Base-by-base conservation (phyloP, 352 stramenopile species). In the Pythium rishiriense region DNA sequence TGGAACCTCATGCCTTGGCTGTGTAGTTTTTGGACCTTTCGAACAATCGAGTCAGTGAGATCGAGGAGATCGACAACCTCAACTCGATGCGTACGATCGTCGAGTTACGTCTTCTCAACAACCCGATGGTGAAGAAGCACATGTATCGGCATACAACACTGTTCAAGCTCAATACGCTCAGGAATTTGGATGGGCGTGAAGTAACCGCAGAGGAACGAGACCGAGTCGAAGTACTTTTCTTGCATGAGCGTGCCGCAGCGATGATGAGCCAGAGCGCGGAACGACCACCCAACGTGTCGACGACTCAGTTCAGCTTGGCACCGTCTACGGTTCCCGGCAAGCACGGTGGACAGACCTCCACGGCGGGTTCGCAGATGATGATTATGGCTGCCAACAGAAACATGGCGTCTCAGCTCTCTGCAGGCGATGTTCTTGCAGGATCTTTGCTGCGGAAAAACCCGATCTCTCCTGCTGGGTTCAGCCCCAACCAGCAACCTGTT, bases 21-120 rank as follows among this genome's bases (percentile, higher is more conserved):
- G 6, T 45, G 21, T 45, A 93, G 84, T 73, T 70, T 28, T 70
- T 97, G 1, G 75, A 93, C 58, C 52, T 94, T 1, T 90, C 79
- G 9, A 91, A 83, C 61, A 97, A 97, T 58, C 76, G 88, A 0
- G 24, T 97, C 0, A 45, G 58, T 1, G 88, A 96, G 35, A 57
- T 96, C n/a, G 83, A 88, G 21, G 88, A 97, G 47, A 53, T 96
- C 21, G 88, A 96, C 8, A 88, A 81, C 25, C 69, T 96, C 15
- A 64, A 60, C 0, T 37, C 67, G 5, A 29, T 92, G 17, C 74
- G 83, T 2, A 85, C 81, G n/a, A 59, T 97, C 24, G 35, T 81
- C 8, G 82, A 94, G 29, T 62, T 97, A 15, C 72, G 72, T 6
- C 39, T 94, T 15, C 49, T 55, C 22, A 90, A 87, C 67, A 96